phyloP scores from a whole-genome alignment of 2,329 filamentous ascomycete genomes.

The Exophiala sideris region DNA sequence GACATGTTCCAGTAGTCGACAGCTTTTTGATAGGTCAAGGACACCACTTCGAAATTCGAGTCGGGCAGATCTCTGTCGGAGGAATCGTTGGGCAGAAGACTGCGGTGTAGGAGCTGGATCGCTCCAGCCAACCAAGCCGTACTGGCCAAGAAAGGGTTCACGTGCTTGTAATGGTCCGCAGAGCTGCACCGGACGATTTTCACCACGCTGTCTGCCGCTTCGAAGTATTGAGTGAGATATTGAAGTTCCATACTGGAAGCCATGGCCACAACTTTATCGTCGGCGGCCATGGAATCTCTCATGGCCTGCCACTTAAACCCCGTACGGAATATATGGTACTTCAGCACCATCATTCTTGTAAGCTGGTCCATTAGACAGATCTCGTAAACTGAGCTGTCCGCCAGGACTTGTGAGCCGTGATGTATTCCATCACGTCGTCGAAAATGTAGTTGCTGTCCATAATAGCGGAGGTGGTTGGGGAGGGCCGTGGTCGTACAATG shows the following conservation, averaged over 20 bases:
- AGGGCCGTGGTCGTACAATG: no score
- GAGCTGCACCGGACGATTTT: constrained; percentile 26
- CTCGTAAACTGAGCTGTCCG: constrained; percentile 1
- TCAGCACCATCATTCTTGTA: neutral
- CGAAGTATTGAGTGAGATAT: constrained; percentile 31
- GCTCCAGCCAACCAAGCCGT: constrained; percentile 36
- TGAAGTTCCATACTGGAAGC: neutral
- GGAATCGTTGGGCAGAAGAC: neutral
- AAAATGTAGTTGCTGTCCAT: no score
- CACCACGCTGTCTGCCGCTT: constrained; percentile 32
- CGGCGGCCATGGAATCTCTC: neutral
- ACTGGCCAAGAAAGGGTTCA: constrained; percentile 35
- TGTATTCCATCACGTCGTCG: no score
- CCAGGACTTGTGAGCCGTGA: no score
- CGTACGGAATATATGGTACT: constrained; percentile 26
- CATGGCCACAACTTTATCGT: neutral
- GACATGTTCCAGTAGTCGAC: constrained; percentile 31
- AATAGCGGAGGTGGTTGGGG: no score
- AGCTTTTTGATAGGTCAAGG: constrained; percentile 30
- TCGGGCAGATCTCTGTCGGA: constrained; percentile 4
- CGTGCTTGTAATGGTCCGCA: constrained; percentile 31
- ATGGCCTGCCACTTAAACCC: constrained; percentile 10
- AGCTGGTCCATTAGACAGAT: no score
- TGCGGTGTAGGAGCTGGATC: constrained; percentile 30
- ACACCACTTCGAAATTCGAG: constrained; percentile 27